Conservation (phyloP, 2,329 filamentous ascomycete genomes). For the Beauveria medogensis region DNA sequence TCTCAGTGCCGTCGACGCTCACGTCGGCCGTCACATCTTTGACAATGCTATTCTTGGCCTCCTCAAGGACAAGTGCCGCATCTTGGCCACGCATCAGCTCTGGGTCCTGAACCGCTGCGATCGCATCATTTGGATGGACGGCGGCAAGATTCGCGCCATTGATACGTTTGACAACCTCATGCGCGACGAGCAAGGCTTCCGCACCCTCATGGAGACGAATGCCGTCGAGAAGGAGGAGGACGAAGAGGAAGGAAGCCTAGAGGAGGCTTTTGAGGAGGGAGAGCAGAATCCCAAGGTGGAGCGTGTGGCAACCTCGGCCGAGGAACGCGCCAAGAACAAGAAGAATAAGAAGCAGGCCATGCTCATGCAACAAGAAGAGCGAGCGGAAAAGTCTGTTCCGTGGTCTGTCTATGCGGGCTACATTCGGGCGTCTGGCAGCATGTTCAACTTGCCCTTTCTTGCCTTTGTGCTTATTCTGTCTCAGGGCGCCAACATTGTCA, state of each 20-base stretch:
- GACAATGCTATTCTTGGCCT: conserved; percentile 89
- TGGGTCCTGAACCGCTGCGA: conserved; percentile 89
- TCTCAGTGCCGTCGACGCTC: conserved; percentile 60
- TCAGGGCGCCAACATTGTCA: conserved; percentile 79
- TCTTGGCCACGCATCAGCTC: conserved; percentile 90
- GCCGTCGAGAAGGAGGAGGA: conserved; percentile 59
- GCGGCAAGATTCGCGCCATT: conserved; percentile 72
- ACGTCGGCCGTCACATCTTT: conserved; percentile 71
- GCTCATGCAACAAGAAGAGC: conserved; percentile 67
- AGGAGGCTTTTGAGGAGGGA: conserved; percentile 32
- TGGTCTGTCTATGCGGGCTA: conserved; percentile 77
- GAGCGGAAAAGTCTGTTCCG: conserved; percentile 66
- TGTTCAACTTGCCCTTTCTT: conserved; percentile 60
- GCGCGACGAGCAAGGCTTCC: conserved; percentile 68
- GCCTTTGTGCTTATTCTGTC: conserved; percentile 57
- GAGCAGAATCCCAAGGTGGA: conserved; percentile 30
- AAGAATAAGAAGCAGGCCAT: conserved; percentile 50
- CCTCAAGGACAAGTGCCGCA: conserved; percentile 78
- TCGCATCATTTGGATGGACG: conserved; percentile 87
- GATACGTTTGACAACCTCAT: conserved; percentile 89
- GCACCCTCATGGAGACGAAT: conserved; percentile 76
- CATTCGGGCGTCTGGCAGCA: conserved; percentile 63
- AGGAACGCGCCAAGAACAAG: conserved; percentile 32
- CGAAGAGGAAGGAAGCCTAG: conserved; percentile 39
- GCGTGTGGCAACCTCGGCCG: conserved; percentile 6